Conservation (phyloP, 2,329 filamentous ascomycete genomes). For the Colletotrichum horii region DNA sequence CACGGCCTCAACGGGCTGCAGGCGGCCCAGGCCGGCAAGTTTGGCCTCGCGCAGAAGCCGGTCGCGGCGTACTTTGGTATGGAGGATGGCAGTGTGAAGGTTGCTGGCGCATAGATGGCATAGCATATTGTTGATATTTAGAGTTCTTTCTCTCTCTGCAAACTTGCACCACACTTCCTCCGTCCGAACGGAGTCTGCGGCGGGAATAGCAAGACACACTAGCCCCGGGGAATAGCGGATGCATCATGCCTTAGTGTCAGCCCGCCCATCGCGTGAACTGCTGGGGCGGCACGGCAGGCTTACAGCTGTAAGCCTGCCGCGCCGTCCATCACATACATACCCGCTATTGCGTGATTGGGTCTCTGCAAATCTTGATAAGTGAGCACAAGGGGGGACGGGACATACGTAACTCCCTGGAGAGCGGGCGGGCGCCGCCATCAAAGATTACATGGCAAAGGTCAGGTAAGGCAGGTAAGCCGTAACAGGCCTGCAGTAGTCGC, state of each 20-base stretch:
- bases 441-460: neutral
- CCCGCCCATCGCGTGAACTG: neutral
- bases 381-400: neutral
- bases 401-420: neutral
- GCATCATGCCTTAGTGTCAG: neutral
- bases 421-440: neutral
- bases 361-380: neutral
- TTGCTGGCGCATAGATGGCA: slow-evolving; percentile 30
- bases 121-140: neutral
- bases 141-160: neutral
- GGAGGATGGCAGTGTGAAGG: slow-evolving; percentile 73
- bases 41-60: slow-evolving; percentile 83
- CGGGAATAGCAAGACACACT: neutral
- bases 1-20: slow-evolving; percentile 79
- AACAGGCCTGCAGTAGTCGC: neutral
- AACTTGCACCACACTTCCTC: neutral
- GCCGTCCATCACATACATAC: slow-evolving; percentile 3
- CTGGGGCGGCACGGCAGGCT: no score
- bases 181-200: neutral
- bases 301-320: no score
- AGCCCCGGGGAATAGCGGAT: neutral
- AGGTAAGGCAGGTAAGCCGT: neutral
- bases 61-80: slow-evolving; percentile 95
- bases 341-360: slow-evolving; percentile 18
- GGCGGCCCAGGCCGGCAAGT: slow-evolving; percentile 55